Percentiles rank a stretch among this genome's conserved stretches.
Evolutionary conservation across 805 yeast genomes (phyloP).

Genomic region (Candida rishiriensis): DNA sequence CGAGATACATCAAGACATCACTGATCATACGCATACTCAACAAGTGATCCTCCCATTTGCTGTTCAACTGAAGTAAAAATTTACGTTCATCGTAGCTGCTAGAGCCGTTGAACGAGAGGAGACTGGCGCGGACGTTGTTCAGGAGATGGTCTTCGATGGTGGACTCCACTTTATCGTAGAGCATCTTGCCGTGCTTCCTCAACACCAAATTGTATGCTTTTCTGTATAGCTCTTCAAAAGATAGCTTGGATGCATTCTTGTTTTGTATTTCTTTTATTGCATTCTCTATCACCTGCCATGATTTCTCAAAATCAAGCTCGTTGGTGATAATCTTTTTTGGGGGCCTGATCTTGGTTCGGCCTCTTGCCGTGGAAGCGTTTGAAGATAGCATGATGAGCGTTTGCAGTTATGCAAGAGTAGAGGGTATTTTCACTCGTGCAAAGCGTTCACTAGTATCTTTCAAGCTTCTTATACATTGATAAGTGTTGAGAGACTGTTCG

Average conservation of each 20-base stretch:
- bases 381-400: constrained; percentile 12
- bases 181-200: constrained; percentile 57
- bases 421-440: too few species aligned
- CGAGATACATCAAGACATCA: constrained; percentile 82
- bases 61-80: constrained; percentile 31
- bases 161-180: constrained; percentile 56
- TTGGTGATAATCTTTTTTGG: constrained; percentile 46
- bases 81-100: constrained; percentile 16
- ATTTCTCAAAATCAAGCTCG: constrained; percentile 52
- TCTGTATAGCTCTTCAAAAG: constrained; percentile 79
- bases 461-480: too few species aligned
- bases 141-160: constrained; percentile 46
- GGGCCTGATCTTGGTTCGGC: constrained; percentile 53
- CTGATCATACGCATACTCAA: constrained; percentile 72
- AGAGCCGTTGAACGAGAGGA: constrained; percentile 10
- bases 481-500: too few species aligned
- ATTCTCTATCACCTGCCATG: constrained; percentile 60
- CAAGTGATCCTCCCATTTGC: constrained; percentile 69
- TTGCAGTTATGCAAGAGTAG: too few species aligned
- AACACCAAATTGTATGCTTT: constrained; percentile 74
- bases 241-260: constrained; percentile 66
- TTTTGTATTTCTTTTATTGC: constrained; percentile 72
- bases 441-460: too few species aligned
- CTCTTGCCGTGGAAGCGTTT: constrained; percentile 37
- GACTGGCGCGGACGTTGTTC: constrained; percentile 18